Evolutionary conservation across 225 moss, liverwort and hornwort genomes (phyloP).

Genomic region (Pseudoscleropodium purum): DNA sequence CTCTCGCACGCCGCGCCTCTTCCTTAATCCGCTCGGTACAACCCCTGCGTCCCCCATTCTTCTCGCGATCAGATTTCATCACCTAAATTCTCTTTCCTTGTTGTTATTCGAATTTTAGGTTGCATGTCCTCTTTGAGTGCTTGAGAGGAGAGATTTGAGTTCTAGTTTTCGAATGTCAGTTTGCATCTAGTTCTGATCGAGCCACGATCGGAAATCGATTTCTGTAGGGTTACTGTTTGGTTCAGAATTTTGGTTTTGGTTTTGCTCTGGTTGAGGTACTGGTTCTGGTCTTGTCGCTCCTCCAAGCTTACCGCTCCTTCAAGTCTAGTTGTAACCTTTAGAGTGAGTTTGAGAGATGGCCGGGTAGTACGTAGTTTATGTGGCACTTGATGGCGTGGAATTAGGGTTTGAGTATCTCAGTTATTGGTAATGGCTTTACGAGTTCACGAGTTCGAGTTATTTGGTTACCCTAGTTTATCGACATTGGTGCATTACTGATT

Average conservation of each 20-base stretch:
- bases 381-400: background rate
- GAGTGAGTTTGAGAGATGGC: background rate
- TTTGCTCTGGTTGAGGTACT: background rate
- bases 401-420: background rate
- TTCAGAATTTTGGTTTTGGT: background rate
- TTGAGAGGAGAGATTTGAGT: background rate
- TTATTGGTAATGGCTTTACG: background rate
- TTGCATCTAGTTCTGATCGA: background rate
- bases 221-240: background rate
- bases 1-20: slow-evolving; percentile 31
- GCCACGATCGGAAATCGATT: background rate
- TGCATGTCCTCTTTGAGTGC: background rate
- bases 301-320: background rate
- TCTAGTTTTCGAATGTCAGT: background rate
- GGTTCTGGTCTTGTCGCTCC: background rate
- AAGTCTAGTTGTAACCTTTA: background rate
- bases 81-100: background rate
- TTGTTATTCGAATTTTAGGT: background rate
- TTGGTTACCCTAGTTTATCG: background rate
- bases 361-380: background rate
- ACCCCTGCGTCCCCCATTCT: background rate
- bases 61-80: background rate
- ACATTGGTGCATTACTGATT: background rate
- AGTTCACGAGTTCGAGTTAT: background rate
- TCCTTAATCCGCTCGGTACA: slow-evolving; percentile 32